phyloP scores from a whole-genome alignment of 2,329 filamentous ascomycete species.

The Aspergillus novoparasiticus region DNA sequence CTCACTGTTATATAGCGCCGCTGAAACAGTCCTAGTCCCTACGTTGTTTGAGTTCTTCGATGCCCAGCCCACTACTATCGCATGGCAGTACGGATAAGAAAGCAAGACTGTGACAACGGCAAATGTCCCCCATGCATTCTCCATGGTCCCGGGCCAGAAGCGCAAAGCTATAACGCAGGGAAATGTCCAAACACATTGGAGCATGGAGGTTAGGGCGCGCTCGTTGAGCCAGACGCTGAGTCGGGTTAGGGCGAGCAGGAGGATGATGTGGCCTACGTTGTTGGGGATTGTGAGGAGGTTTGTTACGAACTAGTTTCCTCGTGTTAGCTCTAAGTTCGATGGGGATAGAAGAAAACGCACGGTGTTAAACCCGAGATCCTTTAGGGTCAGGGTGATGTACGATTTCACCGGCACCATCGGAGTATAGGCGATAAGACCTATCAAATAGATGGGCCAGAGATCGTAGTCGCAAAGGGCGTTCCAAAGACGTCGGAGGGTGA shows the following conservation, averaged over 20 bases:
- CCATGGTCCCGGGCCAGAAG: conserved; percentile 47
- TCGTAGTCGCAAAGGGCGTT: conserved; percentile 60
- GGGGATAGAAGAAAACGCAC: not conserved
- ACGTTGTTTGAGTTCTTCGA: conserved; percentile 65
- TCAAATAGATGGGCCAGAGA: conserved; percentile 59
- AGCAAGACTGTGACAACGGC: conserved; percentile 52
- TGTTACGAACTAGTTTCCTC: conserved; percentile 50
- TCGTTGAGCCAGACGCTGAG: conserved; percentile 50
- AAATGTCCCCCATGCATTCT: conserved; percentile 55
- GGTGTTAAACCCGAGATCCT: conserved; percentile 59
- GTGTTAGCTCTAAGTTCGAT: not conserved
- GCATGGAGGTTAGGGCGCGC: conserved; percentile 50
- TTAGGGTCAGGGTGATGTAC: conserved; percentile 63
- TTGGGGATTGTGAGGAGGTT: conserved; percentile 63
- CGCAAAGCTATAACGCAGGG: conserved; percentile 58
- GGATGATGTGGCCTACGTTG: conserved; percentile 35
- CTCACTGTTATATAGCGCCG: conserved; percentile 57
- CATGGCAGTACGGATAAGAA: conserved; percentile 60
- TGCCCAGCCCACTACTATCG: conserved; percentile 62
- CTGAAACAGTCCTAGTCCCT: conserved; percentile 62
- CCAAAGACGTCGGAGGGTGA: conserved; percentile 55
- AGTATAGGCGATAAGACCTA: conserved; percentile 57
- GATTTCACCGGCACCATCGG: conserved; percentile 53
- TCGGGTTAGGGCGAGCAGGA: conserved; percentile 48
- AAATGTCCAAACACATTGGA: conserved; percentile 61